Conservation (phyloP, 164 flowering plant genomes). For the Akebia trifoliata region DNA sequence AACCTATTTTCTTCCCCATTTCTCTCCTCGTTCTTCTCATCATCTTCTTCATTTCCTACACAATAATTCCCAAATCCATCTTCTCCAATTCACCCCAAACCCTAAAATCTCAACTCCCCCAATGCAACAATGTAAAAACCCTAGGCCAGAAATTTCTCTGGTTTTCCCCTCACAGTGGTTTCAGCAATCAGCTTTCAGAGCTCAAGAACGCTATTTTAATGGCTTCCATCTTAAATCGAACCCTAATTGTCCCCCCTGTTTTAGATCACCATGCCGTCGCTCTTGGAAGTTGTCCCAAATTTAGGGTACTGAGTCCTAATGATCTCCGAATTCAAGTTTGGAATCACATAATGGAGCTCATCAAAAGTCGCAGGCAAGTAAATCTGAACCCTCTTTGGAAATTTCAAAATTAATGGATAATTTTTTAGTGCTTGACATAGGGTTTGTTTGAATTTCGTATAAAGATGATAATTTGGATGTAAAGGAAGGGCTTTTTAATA, state of each 20-base stretch:
- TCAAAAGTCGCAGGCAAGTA: conserved; percentile 51
- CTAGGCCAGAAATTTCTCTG: conserved; percentile 48
- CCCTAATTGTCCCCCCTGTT: conserved; percentile 81
- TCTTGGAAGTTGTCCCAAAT: conserved; percentile 91
- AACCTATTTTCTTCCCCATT: conserved; percentile 7
- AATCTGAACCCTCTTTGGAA: background rate
- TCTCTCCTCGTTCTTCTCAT: conserved; percentile 21
- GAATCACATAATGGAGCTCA: conserved; percentile 57
- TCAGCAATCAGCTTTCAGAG: conserved; percentile 92
- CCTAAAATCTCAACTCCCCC: conserved; percentile 15
- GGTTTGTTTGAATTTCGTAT: too few relatives aligned
- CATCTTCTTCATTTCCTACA: conserved; percentile 25
- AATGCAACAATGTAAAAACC: conserved; percentile 13
- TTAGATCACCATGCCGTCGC: conserved; percentile 92
- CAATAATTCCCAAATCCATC: conserved; percentile 15
- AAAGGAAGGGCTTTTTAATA: too few relatives aligned
- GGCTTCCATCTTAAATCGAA: conserved; percentile 73
- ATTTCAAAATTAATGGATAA: too few relatives aligned
- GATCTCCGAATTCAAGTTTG: conserved; percentile 66
- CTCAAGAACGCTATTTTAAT: conserved; percentile 70
- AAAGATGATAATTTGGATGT: too few relatives aligned
- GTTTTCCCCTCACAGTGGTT: conserved; percentile 95
- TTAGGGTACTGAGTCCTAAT: conserved; percentile 59
- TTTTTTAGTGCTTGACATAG: too few relatives aligned
- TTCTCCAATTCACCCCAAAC: conserved; percentile 12